phyloP scores from a whole-genome alignment of 257 asterid species.

The Phtheirospermum japonicum region DNA sequence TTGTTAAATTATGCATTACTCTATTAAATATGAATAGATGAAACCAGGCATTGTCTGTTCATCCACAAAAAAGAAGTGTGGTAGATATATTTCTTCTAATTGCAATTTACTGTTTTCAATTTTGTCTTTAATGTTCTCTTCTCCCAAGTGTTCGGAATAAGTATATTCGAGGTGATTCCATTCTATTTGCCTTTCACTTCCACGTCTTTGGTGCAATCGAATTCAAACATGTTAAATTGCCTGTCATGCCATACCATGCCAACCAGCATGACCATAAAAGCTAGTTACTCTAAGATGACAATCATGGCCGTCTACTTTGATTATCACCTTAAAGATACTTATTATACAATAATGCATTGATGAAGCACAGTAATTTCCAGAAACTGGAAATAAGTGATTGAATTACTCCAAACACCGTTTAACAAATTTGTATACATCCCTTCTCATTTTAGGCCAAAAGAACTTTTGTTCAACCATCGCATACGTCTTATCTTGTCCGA shows the following conservation, averaged over 20 bases:
- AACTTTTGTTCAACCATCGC: too few species aligned
- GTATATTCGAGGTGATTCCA: constrained; percentile 13
- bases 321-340: constrained; percentile 9
- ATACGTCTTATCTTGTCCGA: too few species aligned
- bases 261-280: constrained; percentile 15
- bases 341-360: neutral
- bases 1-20: constrained; percentile 19
- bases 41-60: too few species aligned
- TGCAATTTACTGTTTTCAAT: neutral
- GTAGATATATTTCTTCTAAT: constrained; percentile 6
- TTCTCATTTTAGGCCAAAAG: too few species aligned
- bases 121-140: neutral
- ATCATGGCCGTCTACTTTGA: neutral
- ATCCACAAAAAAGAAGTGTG: constrained; percentile 16
- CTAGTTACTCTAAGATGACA: constrained; percentile 12
- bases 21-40: constrained; percentile 10
- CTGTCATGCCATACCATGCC: constrained; percentile 1
- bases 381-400: too few species aligned
- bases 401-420: too few species aligned
- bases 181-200: constrained; percentile 9
- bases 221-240: constrained; percentile 6
- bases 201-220: neutral
- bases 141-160: neutral
- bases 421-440: too few species aligned
- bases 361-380: too few species aligned